Conservation (phyloP, 768 basidiomycete genomes). For the Auriscalpium microsporum region DNA sequence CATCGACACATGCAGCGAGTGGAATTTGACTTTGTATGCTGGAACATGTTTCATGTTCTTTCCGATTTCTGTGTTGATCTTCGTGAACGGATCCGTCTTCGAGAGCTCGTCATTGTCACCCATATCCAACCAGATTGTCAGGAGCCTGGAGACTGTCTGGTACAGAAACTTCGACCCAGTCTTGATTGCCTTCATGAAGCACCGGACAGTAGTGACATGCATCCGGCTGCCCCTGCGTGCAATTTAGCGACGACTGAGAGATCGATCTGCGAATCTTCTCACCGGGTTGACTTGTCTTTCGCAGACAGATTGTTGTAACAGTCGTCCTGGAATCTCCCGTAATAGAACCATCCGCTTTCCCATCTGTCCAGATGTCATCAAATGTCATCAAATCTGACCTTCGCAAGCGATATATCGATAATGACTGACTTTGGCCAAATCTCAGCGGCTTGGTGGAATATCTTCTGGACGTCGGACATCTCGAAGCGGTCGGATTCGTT, state of each 20-base stretch:
- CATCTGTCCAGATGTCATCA: constrained; percentile 34
- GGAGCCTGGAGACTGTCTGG: constrained; percentile 86
- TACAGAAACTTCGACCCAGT: constrained; percentile 93
- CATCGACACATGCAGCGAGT: background rate
- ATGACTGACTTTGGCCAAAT: constrained; percentile 39
- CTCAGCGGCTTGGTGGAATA: constrained; percentile 44
- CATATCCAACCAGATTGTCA: constrained; percentile 91
- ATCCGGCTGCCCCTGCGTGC: constrained; percentile 47
- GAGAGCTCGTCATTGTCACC: constrained; percentile 45
- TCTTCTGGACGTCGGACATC: constrained; percentile 46
- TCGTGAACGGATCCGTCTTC: constrained; percentile 34
- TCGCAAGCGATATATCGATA: background rate
- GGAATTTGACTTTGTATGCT: constrained; percentile 58
- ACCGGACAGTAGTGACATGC: constrained; percentile 56
- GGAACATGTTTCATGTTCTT: constrained; percentile 55
- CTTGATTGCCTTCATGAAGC: constrained; percentile 63
- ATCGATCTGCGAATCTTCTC: constrained; percentile 5
- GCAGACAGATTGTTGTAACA: constrained; percentile 48
- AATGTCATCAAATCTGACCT: constrained; percentile 1
- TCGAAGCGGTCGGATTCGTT: constrained; percentile 81
- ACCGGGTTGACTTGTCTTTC: constrained; percentile 41
- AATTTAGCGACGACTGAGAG: background rate
- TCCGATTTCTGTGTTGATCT: constrained; percentile 49
- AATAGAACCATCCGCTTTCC: constrained; percentile 82
- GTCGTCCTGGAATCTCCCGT: constrained; percentile 84